Conservation (phyloP, 1,284 basidiomycete genomes). For the Sanghuangporus baumii region DNA sequence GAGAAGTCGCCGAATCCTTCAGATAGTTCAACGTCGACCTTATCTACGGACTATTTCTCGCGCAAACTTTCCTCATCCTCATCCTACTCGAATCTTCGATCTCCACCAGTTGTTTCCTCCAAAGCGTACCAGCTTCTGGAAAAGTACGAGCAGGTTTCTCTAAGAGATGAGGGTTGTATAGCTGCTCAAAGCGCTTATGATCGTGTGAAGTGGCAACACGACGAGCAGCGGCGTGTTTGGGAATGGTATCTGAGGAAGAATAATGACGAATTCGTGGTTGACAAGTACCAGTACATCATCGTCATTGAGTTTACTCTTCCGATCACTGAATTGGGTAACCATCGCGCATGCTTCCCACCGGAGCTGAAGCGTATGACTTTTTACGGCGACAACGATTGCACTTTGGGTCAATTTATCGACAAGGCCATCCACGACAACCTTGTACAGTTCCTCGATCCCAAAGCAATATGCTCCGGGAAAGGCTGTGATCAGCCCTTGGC, state of each 20-base stretch:
- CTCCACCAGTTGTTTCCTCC: conserved; percentile 10
- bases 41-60: conserved; percentile 37
- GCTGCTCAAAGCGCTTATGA: conserved; percentile 65
- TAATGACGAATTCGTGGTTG: conserved; percentile 79
- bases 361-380: conserved; percentile 74
- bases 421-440: conserved; percentile 68
- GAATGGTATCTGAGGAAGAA: conserved; percentile 87
- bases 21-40: not conserved
- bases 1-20: conserved; percentile 5
- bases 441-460: conserved; percentile 63
- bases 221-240: conserved; percentile 84
- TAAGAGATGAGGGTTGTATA: conserved; percentile 57
- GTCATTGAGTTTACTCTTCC: conserved; percentile 73
- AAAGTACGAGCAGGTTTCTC: conserved; percentile 24
- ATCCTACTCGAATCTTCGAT: conserved; percentile 21
- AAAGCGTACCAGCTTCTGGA: not conserved
- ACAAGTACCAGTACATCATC: conserved; percentile 88
- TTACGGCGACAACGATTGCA: conserved; percentile 90
- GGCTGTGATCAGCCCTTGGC: conserved; percentile 78
- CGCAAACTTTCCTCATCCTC: conserved; percentile 27
- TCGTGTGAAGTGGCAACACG: conserved; percentile 71
- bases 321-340: conserved; percentile 55
- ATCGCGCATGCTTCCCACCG: conserved; percentile 68
- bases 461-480: conserved; percentile 75
- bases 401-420: conserved; percentile 90